phyloP scores from a whole-genome alignment of 202 grass and related monocot species.

The Schoenoplectus triqueter region DNA sequence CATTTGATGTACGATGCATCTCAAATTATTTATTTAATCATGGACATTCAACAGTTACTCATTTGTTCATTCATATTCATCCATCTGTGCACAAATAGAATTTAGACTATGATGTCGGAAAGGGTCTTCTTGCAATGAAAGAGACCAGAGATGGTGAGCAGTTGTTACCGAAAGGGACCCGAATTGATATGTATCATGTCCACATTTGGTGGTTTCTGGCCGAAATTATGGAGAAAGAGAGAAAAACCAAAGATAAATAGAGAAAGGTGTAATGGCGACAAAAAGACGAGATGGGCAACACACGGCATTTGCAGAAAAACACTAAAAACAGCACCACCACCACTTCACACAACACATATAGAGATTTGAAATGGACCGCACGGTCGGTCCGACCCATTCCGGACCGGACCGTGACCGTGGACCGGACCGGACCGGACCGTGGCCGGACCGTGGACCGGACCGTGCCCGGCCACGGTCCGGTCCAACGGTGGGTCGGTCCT shows the following conservation, averaged over 20 bases:
- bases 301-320: slow-evolving; percentile 27
- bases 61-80: neutral
- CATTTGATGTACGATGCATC: neutral
- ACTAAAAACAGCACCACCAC: neutral
- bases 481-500: too few relatives aligned
- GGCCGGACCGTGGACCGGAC: too few relatives aligned
- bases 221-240: neutral
- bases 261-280: slow-evolving; percentile 12
- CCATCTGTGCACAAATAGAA: neutral
- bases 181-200: neutral
- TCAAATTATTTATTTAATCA: neutral
- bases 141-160: slow-evolving; percentile 29
- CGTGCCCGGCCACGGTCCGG: too few relatives aligned
- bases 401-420: too few relatives aligned
- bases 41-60: neutral
- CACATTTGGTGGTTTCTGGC: slow-evolving; percentile 28
- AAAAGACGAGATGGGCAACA: slow-evolving; percentile 24
- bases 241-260: neutral
- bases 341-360: neutral
- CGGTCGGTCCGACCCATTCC: too few relatives aligned
- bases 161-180: slow-evolving; percentile 33
- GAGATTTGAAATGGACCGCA: too few relatives aligned
- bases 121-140: neutral
- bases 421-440: too few relatives aligned
- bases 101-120: slow-evolving; percentile 33